Conservation (phyloP, 1,284 basidiomycete species). For the Neonothopanus nambi region DNA sequence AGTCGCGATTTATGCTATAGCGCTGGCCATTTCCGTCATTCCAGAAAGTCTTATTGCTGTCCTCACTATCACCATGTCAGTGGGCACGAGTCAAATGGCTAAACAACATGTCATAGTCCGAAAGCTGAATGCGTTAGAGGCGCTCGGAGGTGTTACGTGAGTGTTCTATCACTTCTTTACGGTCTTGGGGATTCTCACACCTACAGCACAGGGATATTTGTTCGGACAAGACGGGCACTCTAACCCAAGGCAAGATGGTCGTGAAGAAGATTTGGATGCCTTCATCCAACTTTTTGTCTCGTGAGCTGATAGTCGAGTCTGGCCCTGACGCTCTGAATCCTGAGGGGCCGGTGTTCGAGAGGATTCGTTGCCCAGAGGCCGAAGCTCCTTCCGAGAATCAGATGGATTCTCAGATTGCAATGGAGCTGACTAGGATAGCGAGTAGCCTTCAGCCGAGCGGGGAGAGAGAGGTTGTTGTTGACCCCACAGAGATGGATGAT, state of each 20-base stretch:
- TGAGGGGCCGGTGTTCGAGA: constrained; percentile 6
- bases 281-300: constrained; percentile 26
- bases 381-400: too few relatives aligned
- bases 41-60: constrained; percentile 44
- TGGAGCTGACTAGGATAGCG: too few relatives aligned
- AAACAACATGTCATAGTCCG: constrained; percentile 51
- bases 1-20: constrained; percentile 48
- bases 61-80: constrained; percentile 47
- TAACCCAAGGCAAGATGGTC: constrained; percentile 56
- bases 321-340: constrained; percentile 33
- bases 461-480: constrained; percentile 16
- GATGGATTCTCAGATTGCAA: background rate
- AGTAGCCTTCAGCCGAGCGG: too few relatives aligned
- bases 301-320: constrained; percentile 20
- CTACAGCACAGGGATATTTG: constrained; percentile 44
- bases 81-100: constrained; percentile 55
- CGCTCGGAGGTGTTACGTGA: constrained; percentile 55
- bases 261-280: constrained; percentile 60
- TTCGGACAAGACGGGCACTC: constrained; percentile 66
- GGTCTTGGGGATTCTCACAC: background rate
- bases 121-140: constrained; percentile 56
- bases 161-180: background rate
- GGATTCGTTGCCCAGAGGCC: background rate
- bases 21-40: constrained; percentile 43
- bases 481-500: constrained; percentile 26